phyloP scores from a whole-genome alignment of 345 rosid genomes.

The Syzygium oleosum region DNA sequence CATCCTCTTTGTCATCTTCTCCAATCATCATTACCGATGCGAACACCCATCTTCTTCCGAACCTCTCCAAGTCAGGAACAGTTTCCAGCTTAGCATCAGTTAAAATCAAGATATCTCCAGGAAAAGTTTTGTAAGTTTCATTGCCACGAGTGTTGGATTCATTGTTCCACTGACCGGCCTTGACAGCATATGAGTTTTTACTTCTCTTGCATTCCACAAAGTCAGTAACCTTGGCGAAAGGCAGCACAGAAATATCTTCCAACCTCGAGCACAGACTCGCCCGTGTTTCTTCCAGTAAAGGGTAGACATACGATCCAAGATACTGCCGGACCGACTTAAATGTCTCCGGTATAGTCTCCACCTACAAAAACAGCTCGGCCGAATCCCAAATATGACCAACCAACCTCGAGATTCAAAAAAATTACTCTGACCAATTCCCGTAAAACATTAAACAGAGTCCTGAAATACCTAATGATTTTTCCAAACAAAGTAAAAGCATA shows the following conservation, averaged over 20 bases:
- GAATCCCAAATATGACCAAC: background rate
- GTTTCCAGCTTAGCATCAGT: constrained; percentile 24
- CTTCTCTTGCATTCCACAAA: background rate
- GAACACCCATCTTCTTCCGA: constrained; percentile 17
- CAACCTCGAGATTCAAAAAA: background rate
- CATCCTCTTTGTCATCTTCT: background rate
- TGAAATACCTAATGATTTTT: background rate
- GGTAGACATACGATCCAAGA: constrained; percentile 12
- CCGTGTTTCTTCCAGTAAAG: constrained; percentile 42
- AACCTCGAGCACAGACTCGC: constrained; percentile 16
- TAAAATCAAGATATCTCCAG: constrained; percentile 28
- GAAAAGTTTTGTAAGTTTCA: constrained; percentile 28
- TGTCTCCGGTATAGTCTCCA: constrained; percentile 19
- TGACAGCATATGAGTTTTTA: constrained; percentile 2
- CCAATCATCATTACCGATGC: constrained; percentile 1
- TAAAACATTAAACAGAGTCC: too few species aligned
- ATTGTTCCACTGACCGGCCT: constrained; percentile 28
- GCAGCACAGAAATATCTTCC: constrained; percentile 20
- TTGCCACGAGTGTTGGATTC: constrained; percentile 7
- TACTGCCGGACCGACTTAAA: constrained; percentile 23
- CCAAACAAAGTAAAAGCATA: too few species aligned
- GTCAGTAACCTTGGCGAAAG: constrained; percentile 17
- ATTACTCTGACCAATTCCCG: too few species aligned
- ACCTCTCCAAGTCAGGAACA: constrained; percentile 22
- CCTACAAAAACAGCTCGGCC: constrained; percentile 9